Percentiles rank a stretch among this genome's conserved stretches.
Evolutionary conservation across 306 rosid species (phyloP).

Genomic region (Vigna nakashimae): DNA sequence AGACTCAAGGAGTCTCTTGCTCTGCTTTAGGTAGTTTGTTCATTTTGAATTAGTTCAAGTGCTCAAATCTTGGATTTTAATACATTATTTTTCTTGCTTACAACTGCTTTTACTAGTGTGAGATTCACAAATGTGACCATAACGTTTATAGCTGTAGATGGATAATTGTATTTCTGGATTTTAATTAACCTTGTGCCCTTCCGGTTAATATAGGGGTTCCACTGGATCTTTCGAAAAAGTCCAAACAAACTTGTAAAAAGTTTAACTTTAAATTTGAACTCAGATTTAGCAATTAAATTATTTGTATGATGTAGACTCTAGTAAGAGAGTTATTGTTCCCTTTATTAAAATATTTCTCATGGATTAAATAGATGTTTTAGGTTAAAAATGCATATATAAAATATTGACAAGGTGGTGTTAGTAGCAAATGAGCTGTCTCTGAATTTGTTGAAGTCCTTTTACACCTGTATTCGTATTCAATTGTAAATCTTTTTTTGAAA

Average conservation of each 20-base stretch:
- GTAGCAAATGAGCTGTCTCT: conserved; percentile 13
- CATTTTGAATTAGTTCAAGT: conserved; percentile 24
- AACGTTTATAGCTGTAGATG: conserved; percentile 2
- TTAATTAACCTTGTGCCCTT: conserved; percentile 16
- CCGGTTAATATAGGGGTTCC: background rate
- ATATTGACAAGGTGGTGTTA: conserved; percentile 66
- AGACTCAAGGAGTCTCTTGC: conserved; percentile 54
- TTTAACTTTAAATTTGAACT: background rate
- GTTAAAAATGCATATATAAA: conserved; percentile 60
- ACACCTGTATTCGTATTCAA: background rate
- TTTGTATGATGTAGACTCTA: background rate
- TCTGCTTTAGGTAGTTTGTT: conserved; percentile 40
- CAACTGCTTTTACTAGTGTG: conserved; percentile 33
- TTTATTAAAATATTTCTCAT: conserved; percentile 25
- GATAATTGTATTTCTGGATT: conserved; percentile 22
- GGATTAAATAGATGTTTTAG: conserved; percentile 38
- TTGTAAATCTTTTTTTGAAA: background rate
- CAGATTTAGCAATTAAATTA: conserved; percentile 3
- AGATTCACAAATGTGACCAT: conserved; percentile 14
- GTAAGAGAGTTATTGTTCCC: conserved; percentile 2
- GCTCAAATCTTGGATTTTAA: conserved; percentile 24
- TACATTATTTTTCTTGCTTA: conserved; percentile 20
- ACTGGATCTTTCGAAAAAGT: conserved; percentile 38
- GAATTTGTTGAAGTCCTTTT: background rate
- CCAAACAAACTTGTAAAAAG: conserved; percentile 29